Base-by-base conservation (phyloP, 768 basidiomycete genomes). In the Arthromyces matolae region DNA sequence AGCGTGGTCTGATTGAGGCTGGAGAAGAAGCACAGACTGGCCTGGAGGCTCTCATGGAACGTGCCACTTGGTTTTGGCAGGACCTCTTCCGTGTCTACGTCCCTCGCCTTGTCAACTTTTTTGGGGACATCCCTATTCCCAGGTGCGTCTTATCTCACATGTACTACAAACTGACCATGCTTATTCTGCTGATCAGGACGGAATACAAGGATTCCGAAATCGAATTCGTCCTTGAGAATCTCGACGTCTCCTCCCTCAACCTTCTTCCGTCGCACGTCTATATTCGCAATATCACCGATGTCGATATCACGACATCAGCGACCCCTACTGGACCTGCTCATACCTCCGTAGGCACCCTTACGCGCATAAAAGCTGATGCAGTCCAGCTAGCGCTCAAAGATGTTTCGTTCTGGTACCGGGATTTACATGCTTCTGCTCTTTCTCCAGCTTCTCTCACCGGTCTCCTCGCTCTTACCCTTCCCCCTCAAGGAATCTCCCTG, bases 81-180 rank as follows among this genome's bases (percentile, higher is more conserved):
- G 91, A 93, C 51, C 50, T 91, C 6, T 83, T 89, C 71, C 86
- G 84, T 56, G 84, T 90, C 13, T 91, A 90, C 58, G 61, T 86
- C 1, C 89, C 89, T 13, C 75, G 76, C 8, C 27, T 79, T 1
- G 60, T 85, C 46, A 55, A 50, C 22, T 65, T 76, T 58, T 52
- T 87, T 60, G 78, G 78, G 55, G 76, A 78, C 43, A 64, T 88
- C 12, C 86, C 86, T 9, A 86, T 88, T 41, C 86, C 86, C 5
- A 76, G 85, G 85, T 80, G 48, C 4, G 59, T 61, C 10, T 25
- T 18, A 41, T 14, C 41, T 31, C 22, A n/a, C 8, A 19, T n/a
- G 7, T 47, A 3, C 13, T 51, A 55, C 28, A 53, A 14, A 1
- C 13, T 13, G 12, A 4, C 1, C 0, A 29, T 19, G 22, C 0